Base-by-base conservation (phyloP, 139 green algal genomes). In the Ettlia oleoabundans region DNA sequence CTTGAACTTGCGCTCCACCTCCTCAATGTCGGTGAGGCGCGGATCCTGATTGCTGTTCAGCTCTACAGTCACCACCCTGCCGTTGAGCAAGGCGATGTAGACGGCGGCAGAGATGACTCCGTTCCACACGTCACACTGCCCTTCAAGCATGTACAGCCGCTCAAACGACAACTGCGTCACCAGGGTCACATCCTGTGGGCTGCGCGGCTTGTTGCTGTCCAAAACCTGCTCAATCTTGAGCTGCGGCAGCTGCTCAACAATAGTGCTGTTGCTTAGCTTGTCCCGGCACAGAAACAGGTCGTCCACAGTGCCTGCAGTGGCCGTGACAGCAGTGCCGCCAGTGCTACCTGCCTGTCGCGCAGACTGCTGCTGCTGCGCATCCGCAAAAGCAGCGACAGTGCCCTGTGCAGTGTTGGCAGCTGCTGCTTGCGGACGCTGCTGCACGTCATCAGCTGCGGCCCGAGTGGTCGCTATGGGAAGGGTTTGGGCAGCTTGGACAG, bases 51-150 rank as follows among this genome's bases (percentile, higher is more conserved):
- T 89, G 85, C 51, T 78, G 66, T 86, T 89, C 10, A 89, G 74
- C 69, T 84, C 79, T 42, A 87, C 85, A 2, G 66, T 82, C 38
- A 89, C 86, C 55, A 73, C 83, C 69, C 76, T 65, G 62, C 77
- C 83, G 41, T 86, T 68, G 24, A 89, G 69, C 26, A 88, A 74
- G 8, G 88, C 85, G 37, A 86, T 87, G 78, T 91, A 91, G 15
- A 91, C 85, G 9, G 88, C 85, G 22, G 86, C 88, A 51, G 85
- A 90, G 61, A 88, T 90, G 73, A 90, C 76, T 42, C 88, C 88
- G 67, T 68, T 79, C 88, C 88, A 91, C 18, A 87, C 78, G n/a
- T 81, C 79, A 70, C 88, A 91, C 82, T 91, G 88, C 24, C 80
- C 85, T 68, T 90, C 81, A 62, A 91, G 74, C 87, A 91, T 91